These are phyloP conservation scores for Epichloe hybrida DNA, from an alignment of 2,329 filamentous ascomycete genomes.

Conservation along the genomic window DNA sequence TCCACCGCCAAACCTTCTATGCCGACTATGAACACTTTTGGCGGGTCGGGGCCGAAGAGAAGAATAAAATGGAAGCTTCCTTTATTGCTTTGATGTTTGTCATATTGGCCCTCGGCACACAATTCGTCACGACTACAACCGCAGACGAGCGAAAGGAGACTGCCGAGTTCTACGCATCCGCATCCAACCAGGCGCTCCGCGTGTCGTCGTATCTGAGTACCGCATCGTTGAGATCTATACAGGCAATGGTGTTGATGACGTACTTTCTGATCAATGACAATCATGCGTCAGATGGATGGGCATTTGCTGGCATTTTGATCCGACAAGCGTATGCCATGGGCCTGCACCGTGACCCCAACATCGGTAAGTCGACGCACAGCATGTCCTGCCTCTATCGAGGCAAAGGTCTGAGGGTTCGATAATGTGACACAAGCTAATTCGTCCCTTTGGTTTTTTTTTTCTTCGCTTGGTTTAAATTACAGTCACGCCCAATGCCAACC, in stretches of 20 bases:
- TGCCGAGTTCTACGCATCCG: constrained; percentile 70
- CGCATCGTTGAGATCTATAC: constrained; percentile 58
- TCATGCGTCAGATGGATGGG: constrained; percentile 70
- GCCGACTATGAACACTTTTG: constrained; percentile 70
- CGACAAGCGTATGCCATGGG: constrained; percentile 74
- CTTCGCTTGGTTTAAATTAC: not conserved
- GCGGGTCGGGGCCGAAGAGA: constrained; percentile 44
- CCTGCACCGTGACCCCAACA: constrained; percentile 64
- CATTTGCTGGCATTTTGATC: constrained; percentile 64
- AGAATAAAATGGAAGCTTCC: constrained; percentile 48
- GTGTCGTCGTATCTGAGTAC: constrained; percentile 66
- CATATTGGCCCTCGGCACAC: constrained; percentile 65
- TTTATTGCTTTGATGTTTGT: constrained; percentile 62
- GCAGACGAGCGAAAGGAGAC: constrained; percentile 56
- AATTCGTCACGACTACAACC: constrained; percentile 52
- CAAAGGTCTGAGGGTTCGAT: too few relatives aligned
- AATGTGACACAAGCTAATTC: not conserved
- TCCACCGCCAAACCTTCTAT: constrained; percentile 62
- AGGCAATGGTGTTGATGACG: constrained; percentile 67
- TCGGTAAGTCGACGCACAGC: constrained; percentile 29
- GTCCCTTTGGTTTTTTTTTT: not conserved
- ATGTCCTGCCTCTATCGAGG: not conserved
- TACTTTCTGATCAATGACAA: constrained; percentile 83
- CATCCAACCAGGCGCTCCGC: constrained; percentile 62
- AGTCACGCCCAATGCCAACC: constrained; percentile 50